Evolutionary conservation across 805 yeast species (phyloP), one percentile per base, ranked within the genome.

Genomic region (Candida berthetii): DNA sequence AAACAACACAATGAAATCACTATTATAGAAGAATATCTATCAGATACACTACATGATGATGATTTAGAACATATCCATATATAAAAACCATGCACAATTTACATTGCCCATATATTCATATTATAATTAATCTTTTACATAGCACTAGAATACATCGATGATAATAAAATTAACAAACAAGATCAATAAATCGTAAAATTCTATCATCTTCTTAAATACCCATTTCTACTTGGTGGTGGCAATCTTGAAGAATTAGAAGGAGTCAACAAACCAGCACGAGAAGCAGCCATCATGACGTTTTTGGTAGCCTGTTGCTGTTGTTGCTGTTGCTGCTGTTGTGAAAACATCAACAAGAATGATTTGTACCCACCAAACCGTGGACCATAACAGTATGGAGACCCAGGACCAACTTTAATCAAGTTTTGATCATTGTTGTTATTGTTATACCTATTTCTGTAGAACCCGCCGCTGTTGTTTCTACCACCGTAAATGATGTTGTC

Each of bases 401-500:
- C 58, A n/a, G 80, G 79, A 0, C 82, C 82, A 35, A 71, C 66
- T 16, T 62, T 53, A 2, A 66, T 64, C 10, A 60, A 48, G 48
- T 74, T 72, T 55, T 68, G 65, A 32, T 61, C 65, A 15, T 42
- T 39, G 36, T 53, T 54, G 35, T 53, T 54, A 35, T 53, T 54
- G 38, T 52, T 52, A 27, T 59, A 54, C 20, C 55, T 48, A 36
- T 57, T 57, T 29, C 32, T 37, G 16, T 38, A 29, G 31, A 54
- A 57, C 5, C 29, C 47, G 17, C 54, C 49, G 34, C 60, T 52
- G 18, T 49, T 40, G 38, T 58, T 55, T 43, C 65, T 61, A 40
- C 58, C 48, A 31, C 77, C 78, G 50, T 78, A 73, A 27, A 71
- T 53, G 13, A 87, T 68, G 10, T 72, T 64, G 47, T 82, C 87